A percentile compares a stretch with the other conserved stretches of the same genome.
Evolutionary conservation across 805 yeast species (phyloP).

Genomic region (Yamadazyma olivae): DNA sequence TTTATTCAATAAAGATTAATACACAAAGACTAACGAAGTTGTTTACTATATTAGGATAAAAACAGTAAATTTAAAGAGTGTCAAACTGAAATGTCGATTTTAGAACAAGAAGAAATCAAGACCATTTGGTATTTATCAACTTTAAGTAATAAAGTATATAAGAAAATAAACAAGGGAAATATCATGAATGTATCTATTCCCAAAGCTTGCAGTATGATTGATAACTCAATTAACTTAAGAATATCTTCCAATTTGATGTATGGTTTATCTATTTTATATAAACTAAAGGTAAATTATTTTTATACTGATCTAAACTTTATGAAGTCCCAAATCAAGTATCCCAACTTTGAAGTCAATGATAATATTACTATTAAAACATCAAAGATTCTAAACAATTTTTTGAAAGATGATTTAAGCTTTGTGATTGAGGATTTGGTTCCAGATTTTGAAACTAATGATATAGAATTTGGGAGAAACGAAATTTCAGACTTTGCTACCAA

Average conservation of each 20-base stretch:
- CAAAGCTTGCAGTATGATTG: constrained; percentile 27
- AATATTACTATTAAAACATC: constrained; percentile 2
- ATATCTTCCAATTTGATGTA: constrained; percentile 42
- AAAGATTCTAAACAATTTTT: constrained; percentile 1
- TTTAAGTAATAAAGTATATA: constrained; percentile 1
- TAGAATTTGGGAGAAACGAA: constrained; percentile 9
- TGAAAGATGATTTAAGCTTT: constrained; percentile 25
- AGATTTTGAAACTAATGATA: constrained; percentile 6
- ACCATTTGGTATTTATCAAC: constrained; percentile 11
- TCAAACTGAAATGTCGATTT: no score
- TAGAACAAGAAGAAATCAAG: constrained; percentile 5
- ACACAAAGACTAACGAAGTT: no score
- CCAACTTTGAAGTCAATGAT: neutral
- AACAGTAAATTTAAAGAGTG: no score
- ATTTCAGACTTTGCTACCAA: neutral
- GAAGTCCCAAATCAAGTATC: constrained; percentile 2
- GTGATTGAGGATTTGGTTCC: constrained; percentile 23
- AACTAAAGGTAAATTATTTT: constrained; percentile 46
- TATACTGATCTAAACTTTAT: constrained; percentile 25
- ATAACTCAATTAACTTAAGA: constrained; percentile 17
- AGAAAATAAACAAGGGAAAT: constrained; percentile 3
- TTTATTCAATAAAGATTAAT: no score
- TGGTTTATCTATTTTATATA: constrained; percentile 49
- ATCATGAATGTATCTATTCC: constrained; percentile 31
- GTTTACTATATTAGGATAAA: no score